Conservation (phyloP, 2,329 filamentous ascomycete species). For the Aureobasidium zeae region DNA sequence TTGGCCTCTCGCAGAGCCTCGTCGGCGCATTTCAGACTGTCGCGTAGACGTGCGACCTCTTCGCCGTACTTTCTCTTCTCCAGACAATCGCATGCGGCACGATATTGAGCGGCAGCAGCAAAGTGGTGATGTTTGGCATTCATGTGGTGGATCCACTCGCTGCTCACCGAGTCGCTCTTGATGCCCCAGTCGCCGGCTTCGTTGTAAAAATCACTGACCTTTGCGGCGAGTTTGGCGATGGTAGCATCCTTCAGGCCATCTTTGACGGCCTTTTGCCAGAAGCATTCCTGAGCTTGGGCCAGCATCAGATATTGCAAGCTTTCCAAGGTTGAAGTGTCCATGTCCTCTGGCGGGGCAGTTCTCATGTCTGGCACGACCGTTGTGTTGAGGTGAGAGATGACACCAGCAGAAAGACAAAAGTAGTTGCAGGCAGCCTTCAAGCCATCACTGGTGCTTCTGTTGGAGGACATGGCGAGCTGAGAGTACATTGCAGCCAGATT, state of each 20-base stretch:
- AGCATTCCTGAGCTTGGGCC: constrained; percentile 92
- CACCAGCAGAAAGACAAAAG: constrained; percentile 78
- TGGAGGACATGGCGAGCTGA: constrained; percentile 74
- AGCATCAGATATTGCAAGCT: constrained; percentile 75
- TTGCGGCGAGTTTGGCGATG: constrained; percentile 82
- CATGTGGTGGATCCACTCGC: constrained; percentile 96
- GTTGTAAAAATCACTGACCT: constrained; percentile 85
- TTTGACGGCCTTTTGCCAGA: constrained; percentile 95
- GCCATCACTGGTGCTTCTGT: constrained; percentile 68
- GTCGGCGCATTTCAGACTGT: constrained; percentile 72
- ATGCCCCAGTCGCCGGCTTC: constrained; percentile 75
- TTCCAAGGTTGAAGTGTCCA: constrained; percentile 82
- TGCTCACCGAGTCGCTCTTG: constrained; percentile 81
- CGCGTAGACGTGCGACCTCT: constrained; percentile 76
- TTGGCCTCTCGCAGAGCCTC: constrained; percentile 78
- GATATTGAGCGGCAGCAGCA: constrained; percentile 86
- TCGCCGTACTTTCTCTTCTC: constrained; percentile 94
- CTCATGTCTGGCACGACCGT: constrained; percentile 74
- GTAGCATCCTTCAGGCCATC: constrained; percentile 86
- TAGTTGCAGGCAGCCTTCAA: constrained; percentile 84
- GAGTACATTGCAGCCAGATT: constrained; percentile 92
- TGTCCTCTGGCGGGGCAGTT: constrained; percentile 74
- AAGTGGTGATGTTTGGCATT: constrained; percentile 97
- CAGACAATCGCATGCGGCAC: constrained; percentile 79
- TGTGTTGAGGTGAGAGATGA: constrained; percentile 67